These are phyloP conservation scores for Haematococcus lacustris DNA, from an alignment of 139 green algal genomes.

Conservation along the genomic window DNA sequence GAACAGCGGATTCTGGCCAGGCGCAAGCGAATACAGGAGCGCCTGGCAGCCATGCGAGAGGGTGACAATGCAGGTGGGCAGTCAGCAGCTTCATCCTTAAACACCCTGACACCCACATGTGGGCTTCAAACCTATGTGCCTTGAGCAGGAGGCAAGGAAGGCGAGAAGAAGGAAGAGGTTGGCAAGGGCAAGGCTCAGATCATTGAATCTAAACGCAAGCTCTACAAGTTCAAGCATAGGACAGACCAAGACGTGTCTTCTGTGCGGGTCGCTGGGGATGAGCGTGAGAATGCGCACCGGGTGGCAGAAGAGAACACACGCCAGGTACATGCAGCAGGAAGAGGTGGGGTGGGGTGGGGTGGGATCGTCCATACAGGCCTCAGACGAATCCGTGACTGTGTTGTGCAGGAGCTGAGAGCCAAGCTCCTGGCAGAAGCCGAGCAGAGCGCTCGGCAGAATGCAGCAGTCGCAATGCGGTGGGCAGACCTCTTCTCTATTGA, in stretches of 20 bases:
- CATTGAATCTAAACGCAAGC: slow-evolving; percentile 47
- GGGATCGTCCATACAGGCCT: too few species aligned
- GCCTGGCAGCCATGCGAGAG: too few species aligned
- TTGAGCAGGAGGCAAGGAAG: slow-evolving; percentile 46
- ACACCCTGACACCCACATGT: too few species aligned
- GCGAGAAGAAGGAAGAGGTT: slow-evolving; percentile 45
- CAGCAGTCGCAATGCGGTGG: slow-evolving; percentile 67
- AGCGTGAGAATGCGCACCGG: slow-evolving; percentile 46
- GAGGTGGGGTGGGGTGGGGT: too few species aligned
- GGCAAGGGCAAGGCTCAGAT: slow-evolving; percentile 61
- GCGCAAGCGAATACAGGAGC: too few species aligned
- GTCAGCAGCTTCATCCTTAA: too few species aligned
- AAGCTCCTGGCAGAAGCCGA: slow-evolving; percentile 74
- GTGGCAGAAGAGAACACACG: slow-evolving; percentile 51
- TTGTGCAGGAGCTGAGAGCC: slow-evolving; percentile 47
- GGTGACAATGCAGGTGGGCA: too few species aligned
- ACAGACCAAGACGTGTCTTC: slow-evolving; percentile 51
- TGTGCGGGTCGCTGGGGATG: slow-evolving; percentile 48
- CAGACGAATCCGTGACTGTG: too few species aligned
- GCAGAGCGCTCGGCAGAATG: slow-evolving; percentile 56
- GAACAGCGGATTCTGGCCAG: too few species aligned
- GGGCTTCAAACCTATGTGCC: too few species aligned
- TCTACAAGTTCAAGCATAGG: slow-evolving; percentile 48
- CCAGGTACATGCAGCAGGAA: slow-evolving; percentile 48
- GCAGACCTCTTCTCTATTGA: slow-evolving; percentile 57